Evolutionary conservation across 2,329 filamentous ascomycete genomes (phyloP).

Genomic region (Cordyceps militaris): DNA sequence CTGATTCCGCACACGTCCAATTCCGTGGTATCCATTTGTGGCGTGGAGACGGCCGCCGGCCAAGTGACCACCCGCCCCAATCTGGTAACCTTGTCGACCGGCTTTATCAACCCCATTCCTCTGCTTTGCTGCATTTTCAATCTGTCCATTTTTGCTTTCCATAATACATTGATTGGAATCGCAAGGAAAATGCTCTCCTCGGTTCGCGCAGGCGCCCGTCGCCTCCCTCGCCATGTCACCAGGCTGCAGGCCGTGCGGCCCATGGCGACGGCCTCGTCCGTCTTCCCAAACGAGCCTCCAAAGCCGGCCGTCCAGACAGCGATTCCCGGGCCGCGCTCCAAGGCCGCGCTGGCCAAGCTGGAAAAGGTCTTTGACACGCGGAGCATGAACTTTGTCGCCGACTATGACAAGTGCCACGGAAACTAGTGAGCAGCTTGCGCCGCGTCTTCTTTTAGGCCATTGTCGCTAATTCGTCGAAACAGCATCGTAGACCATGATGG

Average conservation of each 20-base stretch:
- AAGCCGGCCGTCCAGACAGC: slow-evolving; percentile 47
- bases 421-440: slow-evolving; percentile 52
- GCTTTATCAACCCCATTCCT: not conserved
- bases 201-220: slow-evolving; percentile 6
- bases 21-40: slow-evolving; percentile 2
- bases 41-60: slow-evolving; percentile 8
- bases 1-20: not conserved
- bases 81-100: not conserved
- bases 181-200: slow-evolving; percentile 1
- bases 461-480: not conserved
- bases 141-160: not conserved
- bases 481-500: slow-evolving; percentile 61
- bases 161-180: not conserved
- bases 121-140: not conserved
- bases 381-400: slow-evolving; percentile 74
- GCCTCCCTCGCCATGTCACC: not conserved
- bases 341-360: slow-evolving; percentile 62
- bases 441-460: not conserved
- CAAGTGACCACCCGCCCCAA: not conserved
- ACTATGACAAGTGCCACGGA: slow-evolving; percentile 67
- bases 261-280: slow-evolving; percentile 24
- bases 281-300: slow-evolving; percentile 44
- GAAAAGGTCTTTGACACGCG: slow-evolving; percentile 78
- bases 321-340: slow-evolving; percentile 71
- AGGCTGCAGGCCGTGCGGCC: not conserved